Conservation (phyloP, 2,329 filamentous ascomycete species). For the Fusarium vanettenii region DNA sequence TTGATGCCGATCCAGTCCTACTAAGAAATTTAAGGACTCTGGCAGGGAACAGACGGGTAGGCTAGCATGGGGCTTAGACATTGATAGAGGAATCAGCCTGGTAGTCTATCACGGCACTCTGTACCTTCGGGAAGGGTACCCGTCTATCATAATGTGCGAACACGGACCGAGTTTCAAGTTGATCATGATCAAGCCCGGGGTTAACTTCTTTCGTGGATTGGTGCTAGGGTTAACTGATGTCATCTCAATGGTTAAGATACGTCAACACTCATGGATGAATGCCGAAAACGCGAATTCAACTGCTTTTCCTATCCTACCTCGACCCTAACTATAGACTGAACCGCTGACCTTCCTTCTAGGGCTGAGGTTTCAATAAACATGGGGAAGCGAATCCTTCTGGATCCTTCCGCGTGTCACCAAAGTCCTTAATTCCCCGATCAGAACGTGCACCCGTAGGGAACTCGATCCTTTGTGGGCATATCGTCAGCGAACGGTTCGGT, state of each 20-base stretch:
- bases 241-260: not conserved
- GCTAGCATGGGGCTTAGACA: not conserved
- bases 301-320: not conserved
- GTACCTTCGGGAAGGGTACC: not conserved
- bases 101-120: not conserved
- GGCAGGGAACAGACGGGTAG: not conserved
- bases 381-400: not conserved
- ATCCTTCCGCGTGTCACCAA: not conserved
- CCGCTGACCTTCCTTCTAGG: not conserved
- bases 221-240: not conserved
- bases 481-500: not conserved
- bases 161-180: not conserved
- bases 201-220: fast-evolving
- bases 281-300: not conserved
- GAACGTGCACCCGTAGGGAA: not conserved
- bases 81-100: not conserved
- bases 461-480: not conserved
- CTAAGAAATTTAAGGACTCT: not conserved
- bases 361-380: not conserved
- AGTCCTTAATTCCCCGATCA: not conserved
- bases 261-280: not conserved
- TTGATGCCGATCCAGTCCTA: not conserved
- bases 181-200: not conserved
- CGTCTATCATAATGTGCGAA: not conserved
- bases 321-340: not conserved